Conservation (phyloP, 495 filamentous ascomycete genomes). For the Amphirosellinia nigrospora region DNA sequence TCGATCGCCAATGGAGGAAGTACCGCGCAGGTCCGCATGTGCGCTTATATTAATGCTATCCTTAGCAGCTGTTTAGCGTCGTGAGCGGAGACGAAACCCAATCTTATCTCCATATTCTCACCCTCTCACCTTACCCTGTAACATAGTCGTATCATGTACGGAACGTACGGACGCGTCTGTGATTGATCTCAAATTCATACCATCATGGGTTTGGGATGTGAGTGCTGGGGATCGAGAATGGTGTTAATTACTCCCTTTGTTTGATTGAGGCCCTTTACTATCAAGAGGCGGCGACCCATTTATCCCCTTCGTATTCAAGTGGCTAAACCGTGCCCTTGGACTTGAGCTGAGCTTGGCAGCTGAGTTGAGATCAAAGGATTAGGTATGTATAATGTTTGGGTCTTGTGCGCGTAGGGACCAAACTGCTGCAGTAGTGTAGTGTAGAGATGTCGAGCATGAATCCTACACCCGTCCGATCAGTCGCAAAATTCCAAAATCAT, state of each 20-base stretch:
- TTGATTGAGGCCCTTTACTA: neutral
- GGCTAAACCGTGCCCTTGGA: neutral
- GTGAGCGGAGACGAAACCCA: neutral
- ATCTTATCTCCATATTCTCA: neutral
- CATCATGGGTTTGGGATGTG: neutral
- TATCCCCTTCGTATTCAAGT: neutral
- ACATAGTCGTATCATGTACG: conserved; percentile 7
- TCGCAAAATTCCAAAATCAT: neutral
- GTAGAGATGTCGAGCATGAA: conserved; percentile 19
- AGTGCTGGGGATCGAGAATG: neutral
- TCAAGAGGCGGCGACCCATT: neutral
- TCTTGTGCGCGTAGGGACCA: neutral
- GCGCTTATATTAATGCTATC: conserved; percentile 2
- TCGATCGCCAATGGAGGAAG: conserved; percentile 11
- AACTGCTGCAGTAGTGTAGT: neutral
- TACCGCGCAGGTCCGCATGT: conserved; percentile 17
- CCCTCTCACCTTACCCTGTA: conserved; percentile 17
- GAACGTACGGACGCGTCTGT: neutral
- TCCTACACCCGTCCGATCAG: neutral
- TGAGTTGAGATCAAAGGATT: neutral
- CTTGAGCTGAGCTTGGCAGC: neutral
- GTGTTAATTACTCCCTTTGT: conserved; percentile 2
- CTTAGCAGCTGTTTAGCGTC: neutral
- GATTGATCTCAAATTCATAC: conserved; percentile 2
- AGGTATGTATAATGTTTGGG: neutral